Percentiles rank a stretch among this genome's conserved stretches.
Evolutionary conservation across 305 asterid genomes (phyloP).

Genomic region (Solanum hybrid): DNA sequence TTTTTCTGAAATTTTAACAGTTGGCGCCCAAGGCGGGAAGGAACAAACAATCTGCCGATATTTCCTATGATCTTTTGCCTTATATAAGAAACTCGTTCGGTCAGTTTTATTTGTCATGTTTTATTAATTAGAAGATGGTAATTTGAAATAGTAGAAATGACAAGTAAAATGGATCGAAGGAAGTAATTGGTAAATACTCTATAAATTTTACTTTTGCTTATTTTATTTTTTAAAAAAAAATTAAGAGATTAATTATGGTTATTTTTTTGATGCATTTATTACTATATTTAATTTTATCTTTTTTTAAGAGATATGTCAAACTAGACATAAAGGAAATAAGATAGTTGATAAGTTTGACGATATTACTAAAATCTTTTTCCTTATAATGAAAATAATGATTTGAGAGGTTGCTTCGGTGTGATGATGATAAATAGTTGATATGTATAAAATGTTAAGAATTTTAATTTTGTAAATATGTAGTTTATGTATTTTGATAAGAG

Average conservation of each 20-base stretch:
- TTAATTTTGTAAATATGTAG: neutral
- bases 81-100: neutral
- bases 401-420: neutral
- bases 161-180: too few relatives aligned
- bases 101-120: neutral
- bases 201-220: neutral
- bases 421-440: neutral
- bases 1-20: neutral
- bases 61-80: neutral
- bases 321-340: too few relatives aligned
- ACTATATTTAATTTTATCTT: too few relatives aligned
- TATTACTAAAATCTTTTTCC: neutral
- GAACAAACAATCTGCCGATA: neutral
- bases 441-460: too few relatives aligned
- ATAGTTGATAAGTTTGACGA: too few relatives aligned
- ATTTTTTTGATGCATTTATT: too few relatives aligned
- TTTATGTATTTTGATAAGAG: neutral
- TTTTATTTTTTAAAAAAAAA: too few relatives aligned
- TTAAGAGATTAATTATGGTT: neutral
- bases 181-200: neutral
- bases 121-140: too few relatives aligned
- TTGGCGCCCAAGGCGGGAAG: neutral
- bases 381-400: too few relatives aligned
- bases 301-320: neutral
- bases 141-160: too few relatives aligned